phyloP scores from a whole-genome alignment of 225 moss, liverwort and hornwort genomes.

The Antitrichia curtipendula region DNA sequence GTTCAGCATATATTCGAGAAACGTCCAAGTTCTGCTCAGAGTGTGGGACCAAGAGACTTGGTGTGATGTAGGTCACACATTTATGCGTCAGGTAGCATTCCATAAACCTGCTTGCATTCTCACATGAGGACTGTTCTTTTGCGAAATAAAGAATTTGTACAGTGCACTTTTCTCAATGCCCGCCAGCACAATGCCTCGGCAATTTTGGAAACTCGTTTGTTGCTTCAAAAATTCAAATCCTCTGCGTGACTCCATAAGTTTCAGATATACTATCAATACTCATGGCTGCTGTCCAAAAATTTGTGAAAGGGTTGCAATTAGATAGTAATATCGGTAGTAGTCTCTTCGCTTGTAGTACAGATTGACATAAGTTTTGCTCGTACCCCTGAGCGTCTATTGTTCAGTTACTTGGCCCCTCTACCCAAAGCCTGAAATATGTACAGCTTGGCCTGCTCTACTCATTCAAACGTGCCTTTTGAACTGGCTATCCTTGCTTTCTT shows the following conservation, averaged over 20 bases:
- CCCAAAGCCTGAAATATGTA: neutral
- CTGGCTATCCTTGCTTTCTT: neutral
- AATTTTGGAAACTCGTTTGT: neutral
- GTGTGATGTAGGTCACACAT: conserved; percentile 36
- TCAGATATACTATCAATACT: neutral
- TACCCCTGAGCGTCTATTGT: neutral
- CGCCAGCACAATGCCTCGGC: neutral
- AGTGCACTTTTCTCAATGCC: conserved; percentile 16
- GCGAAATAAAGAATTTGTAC: conserved; percentile 33
- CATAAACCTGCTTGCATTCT: conserved; percentile 7
- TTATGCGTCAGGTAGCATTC: conserved; percentile 9
- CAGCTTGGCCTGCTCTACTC: neutral
- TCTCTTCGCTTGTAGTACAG: neutral
- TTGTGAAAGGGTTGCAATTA: neutral
- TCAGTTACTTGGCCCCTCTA: neutral
- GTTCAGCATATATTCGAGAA: conserved; percentile 80
- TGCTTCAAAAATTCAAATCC: neutral
- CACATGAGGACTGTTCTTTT: conserved; percentile 16
- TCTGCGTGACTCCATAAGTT: neutral
- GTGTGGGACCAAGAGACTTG: conserved; percentile 94
- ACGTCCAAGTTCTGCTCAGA: conserved; percentile 98
- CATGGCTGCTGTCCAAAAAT: neutral
- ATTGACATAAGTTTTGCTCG: neutral
- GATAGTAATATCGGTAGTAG: neutral
- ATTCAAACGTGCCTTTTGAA: neutral